Evolutionary conservation across 768 basidiomycete species (phyloP), one percentile per base, ranked within the genome.

Genomic region (Xerocomus potaroensis): DNA sequence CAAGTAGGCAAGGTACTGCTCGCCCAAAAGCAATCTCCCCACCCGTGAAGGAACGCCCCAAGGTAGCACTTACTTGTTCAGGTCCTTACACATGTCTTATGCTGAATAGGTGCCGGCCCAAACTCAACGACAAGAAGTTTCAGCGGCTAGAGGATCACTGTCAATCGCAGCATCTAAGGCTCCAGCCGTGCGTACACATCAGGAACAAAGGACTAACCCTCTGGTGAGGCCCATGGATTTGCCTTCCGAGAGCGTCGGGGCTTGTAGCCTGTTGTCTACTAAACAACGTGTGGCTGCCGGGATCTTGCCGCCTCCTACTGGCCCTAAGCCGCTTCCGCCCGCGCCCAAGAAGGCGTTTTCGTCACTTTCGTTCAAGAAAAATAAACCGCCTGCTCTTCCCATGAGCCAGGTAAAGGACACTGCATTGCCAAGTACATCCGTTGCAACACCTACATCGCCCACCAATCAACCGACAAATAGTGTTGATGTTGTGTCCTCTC

Each of bases 281-380:
- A 81, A 80, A 55, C 73, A 77, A 42, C 70, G 76, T 6, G 56
- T 81, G 5, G 66, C 69, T 21, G 68, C 70, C 34, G 67, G 65
- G 9, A 72, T 75, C 12, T 58, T 71, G 19, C 65, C 59, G 8
- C 70, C 67, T 18, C 53, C 36, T 19, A 40, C 60, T 11, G 52
- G 51, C 3, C 71, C 77, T 0, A 79, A 69, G 53, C 61, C 64
- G 1, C 60, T 65, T 39, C 54, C 46, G 33, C 38, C 24, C 11
- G 26, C 29, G 21, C 53, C 55, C n/a, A 57, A 56, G 43, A 67
- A 53, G 31, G 42, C 60, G 9, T 43, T 69, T 34, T 52, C 59
- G 38, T 43, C 58, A n/a, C 61, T 77, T 9, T 70, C 63, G 24
- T 76, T 79, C 56, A 78, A 73, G 59, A 79, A 76, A 55, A 66